Percentiles rank a stretch among this genome's conserved stretches.
Conservation (phyloP, 257 asterid genomes). For the Echium plantagineum region DNA sequence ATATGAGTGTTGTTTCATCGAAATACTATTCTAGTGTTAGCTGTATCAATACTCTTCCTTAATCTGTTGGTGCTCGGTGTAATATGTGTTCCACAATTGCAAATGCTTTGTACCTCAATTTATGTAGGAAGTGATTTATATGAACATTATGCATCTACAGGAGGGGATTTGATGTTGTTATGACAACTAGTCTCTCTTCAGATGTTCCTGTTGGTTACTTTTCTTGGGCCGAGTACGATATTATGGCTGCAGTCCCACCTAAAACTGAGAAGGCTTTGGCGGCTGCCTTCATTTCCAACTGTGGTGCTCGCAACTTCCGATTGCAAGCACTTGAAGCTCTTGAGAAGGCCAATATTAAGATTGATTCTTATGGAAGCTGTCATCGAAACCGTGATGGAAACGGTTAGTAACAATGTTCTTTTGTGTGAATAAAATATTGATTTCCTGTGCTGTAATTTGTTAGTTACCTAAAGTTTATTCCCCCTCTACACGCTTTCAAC, state of each 20-base stretch:
- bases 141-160: constrained; percentile 24
- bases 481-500: background rate
- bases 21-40: no score
- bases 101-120: no score
- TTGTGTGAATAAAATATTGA: background rate
- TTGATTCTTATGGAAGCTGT: constrained; percentile 92
- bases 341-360: constrained; percentile 54
- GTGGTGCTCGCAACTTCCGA: constrained; percentile 92
- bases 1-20: no score
- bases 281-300: constrained; percentile 96
- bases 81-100: no score
- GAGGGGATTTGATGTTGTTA: constrained; percentile 67
- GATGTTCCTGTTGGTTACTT: constrained; percentile 99
- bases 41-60: no score
- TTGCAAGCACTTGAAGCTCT: constrained; percentile 81
- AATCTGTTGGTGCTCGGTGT: no score
- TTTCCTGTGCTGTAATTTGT: background rate
- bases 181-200: constrained; percentile 98
- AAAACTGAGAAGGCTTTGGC: constrained; percentile 69
- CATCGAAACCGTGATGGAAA: constrained; percentile 72
- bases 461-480: no score
- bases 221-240: constrained; percentile 96
- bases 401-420: constrained; percentile 32
- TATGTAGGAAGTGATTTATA: background rate
- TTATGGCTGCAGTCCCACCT: constrained; percentile 86